Conservation (phyloP, 176 grass and related monocot genomes). For the Aegilops longissima region DNA sequence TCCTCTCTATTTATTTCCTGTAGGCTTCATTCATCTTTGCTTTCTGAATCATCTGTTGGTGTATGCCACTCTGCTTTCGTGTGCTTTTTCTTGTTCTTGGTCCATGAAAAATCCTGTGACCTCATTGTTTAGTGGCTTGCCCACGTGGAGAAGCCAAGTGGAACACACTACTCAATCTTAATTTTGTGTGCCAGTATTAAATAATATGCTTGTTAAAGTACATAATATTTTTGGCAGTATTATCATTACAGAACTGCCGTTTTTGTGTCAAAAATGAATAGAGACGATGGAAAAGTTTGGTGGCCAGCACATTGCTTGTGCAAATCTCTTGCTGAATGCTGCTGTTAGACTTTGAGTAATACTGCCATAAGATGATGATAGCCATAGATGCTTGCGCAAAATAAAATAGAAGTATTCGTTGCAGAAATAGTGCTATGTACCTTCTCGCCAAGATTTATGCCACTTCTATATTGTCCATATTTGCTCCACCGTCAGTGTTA, state of each 20-base stretch:
- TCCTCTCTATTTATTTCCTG: not conserved
- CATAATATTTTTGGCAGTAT: not conserved
- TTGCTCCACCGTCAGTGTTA: not conserved
- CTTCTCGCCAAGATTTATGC: not conserved
- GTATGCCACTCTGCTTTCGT: not conserved
- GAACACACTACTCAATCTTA: not conserved
- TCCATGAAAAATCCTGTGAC: not conserved
- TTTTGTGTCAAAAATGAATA: not conserved
- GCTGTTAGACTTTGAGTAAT: not conserved
- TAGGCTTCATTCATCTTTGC: not conserved
- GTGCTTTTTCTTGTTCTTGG: not conserved
- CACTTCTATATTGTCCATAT: not conserved
- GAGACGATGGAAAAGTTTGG: not conserved
- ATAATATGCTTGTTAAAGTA: not conserved
- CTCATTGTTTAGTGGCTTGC: not conserved
- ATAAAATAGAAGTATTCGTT: not conserved
- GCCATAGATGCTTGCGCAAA: not conserved
- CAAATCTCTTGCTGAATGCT: not conserved
- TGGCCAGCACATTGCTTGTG: conserved; percentile 11
- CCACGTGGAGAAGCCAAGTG: not conserved
- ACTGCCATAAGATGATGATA: not conserved
- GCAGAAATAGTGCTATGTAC: not conserved
- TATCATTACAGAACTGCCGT: not conserved
- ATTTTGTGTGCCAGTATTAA: not conserved
- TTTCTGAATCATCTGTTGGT: not conserved